Conservation (phyloP, 495 filamentous ascomycete genomes). For the Trichocladium antarcticum region DNA sequence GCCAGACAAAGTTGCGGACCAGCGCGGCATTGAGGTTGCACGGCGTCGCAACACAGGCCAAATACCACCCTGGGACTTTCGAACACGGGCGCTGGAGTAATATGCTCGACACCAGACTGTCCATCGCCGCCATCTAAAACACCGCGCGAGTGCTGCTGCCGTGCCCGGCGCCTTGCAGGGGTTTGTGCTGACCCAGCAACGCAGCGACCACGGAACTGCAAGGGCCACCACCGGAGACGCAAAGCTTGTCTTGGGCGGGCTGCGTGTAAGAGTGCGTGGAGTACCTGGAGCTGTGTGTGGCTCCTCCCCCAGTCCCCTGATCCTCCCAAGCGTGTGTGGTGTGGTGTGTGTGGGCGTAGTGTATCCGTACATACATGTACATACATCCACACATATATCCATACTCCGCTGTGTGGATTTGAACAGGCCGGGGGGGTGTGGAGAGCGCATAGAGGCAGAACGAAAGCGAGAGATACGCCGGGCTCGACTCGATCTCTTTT, state of each 20-base stretch:
- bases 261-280: slow-evolving; percentile 1
- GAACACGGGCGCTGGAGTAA: slow-evolving; percentile 7
- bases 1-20: slow-evolving; percentile 10
- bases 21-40: slow-evolving; percentile 28
- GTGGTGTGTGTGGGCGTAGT: too few relatives aligned
- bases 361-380: background rate
- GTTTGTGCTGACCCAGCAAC: background rate
- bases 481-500: slow-evolving; percentile 11
- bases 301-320: background rate
- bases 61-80: slow-evolving; percentile 17
- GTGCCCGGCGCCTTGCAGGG: background rate
- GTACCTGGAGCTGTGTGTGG: background rate
- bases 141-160: slow-evolving; percentile 4
- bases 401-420: background rate
- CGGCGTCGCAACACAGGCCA: slow-evolving; percentile 26
- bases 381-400: background rate
- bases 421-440: slow-evolving; percentile 2
- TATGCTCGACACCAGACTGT: slow-evolving; percentile 4
- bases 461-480: slow-evolving; percentile 4
- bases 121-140: slow-evolving; percentile 16
- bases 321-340: background rate
- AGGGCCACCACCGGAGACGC: too few relatives aligned
- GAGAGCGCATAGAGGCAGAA: slow-evolving; percentile 6
- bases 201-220: background rate
- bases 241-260: background rate